Conservation (phyloP, 192 early-diverging fungal genomes). For the Neocallimastix lanati region DNA sequence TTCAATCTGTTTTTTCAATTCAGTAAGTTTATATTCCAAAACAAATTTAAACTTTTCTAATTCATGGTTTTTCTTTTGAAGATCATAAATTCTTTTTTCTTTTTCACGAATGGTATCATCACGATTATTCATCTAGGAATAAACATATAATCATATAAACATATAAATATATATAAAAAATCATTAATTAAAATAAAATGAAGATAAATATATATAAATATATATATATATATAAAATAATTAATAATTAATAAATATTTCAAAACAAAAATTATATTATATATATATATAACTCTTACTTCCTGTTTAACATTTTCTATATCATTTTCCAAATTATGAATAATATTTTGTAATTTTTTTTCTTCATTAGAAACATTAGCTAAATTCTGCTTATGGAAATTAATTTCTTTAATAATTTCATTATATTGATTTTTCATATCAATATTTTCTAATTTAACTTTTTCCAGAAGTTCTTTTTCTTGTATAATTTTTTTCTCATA, state of each 20-base stretch:
- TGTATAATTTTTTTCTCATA: slow-evolving; percentile 24
- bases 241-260: background rate
- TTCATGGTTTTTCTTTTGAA: slow-evolving; percentile 40
- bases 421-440: slow-evolving; percentile 20
- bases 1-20: slow-evolving; percentile 32
- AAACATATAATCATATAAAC: too few relatives aligned
- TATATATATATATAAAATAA: too few relatives aligned
- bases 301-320: slow-evolving; percentile 24
- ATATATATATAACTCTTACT: slow-evolving; percentile 9
- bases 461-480: slow-evolving; percentile 14
- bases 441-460: slow-evolving; percentile 21
- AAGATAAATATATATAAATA: too few relatives aligned
- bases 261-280: background rate
- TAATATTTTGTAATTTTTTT: slow-evolving; percentile 17
- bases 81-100: slow-evolving; percentile 35
- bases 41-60: slow-evolving; percentile 46
- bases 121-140: slow-evolving; percentile 28
- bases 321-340: slow-evolving; percentile 26
- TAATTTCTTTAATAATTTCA: slow-evolving; percentile 16
- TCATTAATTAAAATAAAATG: too few relatives aligned
- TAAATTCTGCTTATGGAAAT: slow-evolving; percentile 28
- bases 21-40: slow-evolving; percentile 35
- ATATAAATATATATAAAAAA: too few relatives aligned
- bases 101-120: slow-evolving; percentile 40
- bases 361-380: slow-evolving; percentile 19